Percentiles rank a stretch among this genome's conserved stretches.
Conservation (phyloP, 106 monocot genomes). For the Acorus gramineus region DNA sequence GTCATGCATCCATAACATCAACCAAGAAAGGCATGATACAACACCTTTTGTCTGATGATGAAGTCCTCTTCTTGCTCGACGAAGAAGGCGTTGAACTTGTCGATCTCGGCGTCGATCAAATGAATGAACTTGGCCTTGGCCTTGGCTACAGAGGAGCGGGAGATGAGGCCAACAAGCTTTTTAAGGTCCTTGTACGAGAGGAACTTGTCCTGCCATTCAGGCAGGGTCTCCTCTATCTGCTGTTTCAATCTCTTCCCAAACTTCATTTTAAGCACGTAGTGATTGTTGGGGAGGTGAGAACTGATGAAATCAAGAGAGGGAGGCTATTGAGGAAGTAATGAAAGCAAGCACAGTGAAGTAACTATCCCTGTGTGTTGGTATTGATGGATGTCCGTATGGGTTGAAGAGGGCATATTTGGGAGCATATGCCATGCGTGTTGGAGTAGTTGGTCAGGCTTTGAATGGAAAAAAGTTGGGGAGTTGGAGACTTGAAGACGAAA, state of each 20-base stretch:
- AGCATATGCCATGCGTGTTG: constrained; percentile 23
- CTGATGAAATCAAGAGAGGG: background rate
- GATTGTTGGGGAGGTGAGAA: background rate
- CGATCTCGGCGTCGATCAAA: constrained; percentile 58
- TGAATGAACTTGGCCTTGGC: constrained; percentile 44
- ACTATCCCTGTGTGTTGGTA: too few relatives aligned
- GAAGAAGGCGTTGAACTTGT: constrained; percentile 88
- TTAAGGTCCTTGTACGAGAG: constrained; percentile 83
- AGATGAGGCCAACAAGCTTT: constrained; percentile 49
- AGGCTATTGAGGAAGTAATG: background rate
- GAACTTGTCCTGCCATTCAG: constrained; percentile 78
- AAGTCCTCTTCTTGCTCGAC: constrained; percentile 69
- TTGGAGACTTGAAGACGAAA: too few relatives aligned
- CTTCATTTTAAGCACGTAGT: constrained; percentile 37
- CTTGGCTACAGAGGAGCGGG: constrained; percentile 1
- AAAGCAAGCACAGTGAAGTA: too few relatives aligned
- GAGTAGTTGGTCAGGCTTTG: background rate
- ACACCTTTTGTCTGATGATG: too few relatives aligned
- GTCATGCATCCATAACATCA: too few relatives aligned
- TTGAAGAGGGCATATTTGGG: constrained; percentile 15
- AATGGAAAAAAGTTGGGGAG: too few relatives aligned
- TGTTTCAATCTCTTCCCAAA: constrained; percentile 78
- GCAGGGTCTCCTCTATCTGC: constrained; percentile 77
- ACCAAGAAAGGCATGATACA: too few relatives aligned
- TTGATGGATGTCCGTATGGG: too few relatives aligned